Evolutionary conservation across 1,284 basidiomycete genomes (phyloP), one percentile per base, ranked within the genome.

Genomic region (Cutaneotrichosporon cyanovorans): DNA sequence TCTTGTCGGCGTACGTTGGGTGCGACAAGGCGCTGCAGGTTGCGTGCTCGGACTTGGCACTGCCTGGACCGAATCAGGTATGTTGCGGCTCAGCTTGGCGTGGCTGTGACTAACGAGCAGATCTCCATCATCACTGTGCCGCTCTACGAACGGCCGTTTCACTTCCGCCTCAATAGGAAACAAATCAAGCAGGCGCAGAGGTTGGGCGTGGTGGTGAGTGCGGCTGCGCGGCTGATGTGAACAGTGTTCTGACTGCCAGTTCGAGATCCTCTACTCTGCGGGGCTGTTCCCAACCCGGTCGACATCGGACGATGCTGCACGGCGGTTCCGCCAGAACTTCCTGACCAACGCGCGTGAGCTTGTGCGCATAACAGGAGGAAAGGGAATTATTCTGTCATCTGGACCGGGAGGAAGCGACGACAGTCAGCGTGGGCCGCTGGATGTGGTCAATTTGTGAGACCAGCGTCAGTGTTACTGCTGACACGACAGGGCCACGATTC

Each of bases 31-130:
- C 69, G 4, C 59, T 72, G 8, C 65, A 68, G 42, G 50, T 67
- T 1, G 68, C 67, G 18, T 71, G 70, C 52, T 62, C 63, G 14
- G 67, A 70, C 39, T 54, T 72, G 15, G 55, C 63, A 16, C 58
- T 61, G 45, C 70, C 70, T 3, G 68, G 69, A 8, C 63, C 69
- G 0, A 70, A 71, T 43, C 70, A 72, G 52, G 69, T 68, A n/a
- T 40, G 65, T 41, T n/a, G 36, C 5, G n/a, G n/a, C n/a, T n/a
- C n/a, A n/a, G n/a, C 30, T 16, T 10, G 10, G 2, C 9, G 16
- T 10, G n/a, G 9, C 30, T 11, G 16, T 21, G 31, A n/a, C 37
- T 49, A 31, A 46, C 37, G 4, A n/a, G 21, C 34, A 71, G 67
- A 54, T 70, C 34, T 69, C 69, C 4, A 69, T 72, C 42, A 70